Base-by-base conservation (phyloP, 2,329 filamentous ascomycete genomes). In the Cordyceps fumosorosea region DNA sequence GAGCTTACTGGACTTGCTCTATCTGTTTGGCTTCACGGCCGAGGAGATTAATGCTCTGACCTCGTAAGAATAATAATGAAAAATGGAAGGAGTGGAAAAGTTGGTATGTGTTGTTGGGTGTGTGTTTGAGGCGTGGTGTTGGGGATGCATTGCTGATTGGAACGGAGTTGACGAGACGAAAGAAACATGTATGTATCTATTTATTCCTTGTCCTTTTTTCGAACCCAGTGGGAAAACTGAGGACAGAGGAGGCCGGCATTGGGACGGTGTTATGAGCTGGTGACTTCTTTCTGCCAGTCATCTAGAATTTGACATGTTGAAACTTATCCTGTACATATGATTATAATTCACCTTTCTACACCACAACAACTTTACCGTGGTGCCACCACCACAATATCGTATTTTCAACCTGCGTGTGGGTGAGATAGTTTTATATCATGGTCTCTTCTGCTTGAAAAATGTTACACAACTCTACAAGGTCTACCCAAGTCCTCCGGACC, bases 1-100 rank as follows among this genome's bases (percentile, higher is more conserved):
- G 64, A 89, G 81, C 65, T 74, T 95, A 71, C 73, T 88, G 68
- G 89, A 93, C 71, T 74, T 95, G 65, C 76, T 93, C 56, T 88
- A 90, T 70, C 73, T 95, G 22, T 85, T 93, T 69, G 90, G 90
- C 0, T 86, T 91, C 64, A 86, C 84, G 0, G 79, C 79, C 47
- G 83, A 88, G 66, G 89, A 92, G 73, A 77, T 87, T 54, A 75
- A 79, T 42, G 70, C 75, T 65, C 71, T 86, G 60, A 71, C 75
- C 60, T 71, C 74, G 64, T 69, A 65, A 56, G 57, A 16, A 71
- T 72, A 60, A 66, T 66, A 42, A 64, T 12, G 4, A 5, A n/a
- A 47, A 26, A 51, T 14, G 5, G 5, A 20, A 4, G 24, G 18
- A 34, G 1, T 5, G 29, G 6, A 22, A 22, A 24, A 69, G 62